Base-by-base conservation (phyloP, 768 basidiomycete species). In the Tephrocybe sp. region DNA sequence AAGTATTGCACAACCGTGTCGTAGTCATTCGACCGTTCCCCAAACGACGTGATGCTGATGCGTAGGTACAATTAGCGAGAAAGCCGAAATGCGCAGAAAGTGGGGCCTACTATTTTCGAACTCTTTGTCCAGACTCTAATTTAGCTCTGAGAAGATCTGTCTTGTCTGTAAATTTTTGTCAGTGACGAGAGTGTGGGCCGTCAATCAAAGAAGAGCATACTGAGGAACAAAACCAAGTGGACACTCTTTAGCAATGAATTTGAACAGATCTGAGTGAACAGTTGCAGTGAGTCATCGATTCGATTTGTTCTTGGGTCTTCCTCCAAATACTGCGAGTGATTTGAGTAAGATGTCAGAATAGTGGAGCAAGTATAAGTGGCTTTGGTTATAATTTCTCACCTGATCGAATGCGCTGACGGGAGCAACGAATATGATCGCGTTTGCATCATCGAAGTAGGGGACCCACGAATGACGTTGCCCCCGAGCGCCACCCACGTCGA, bases 221-320 rank as follows among this genome's bases (percentile, higher is more conserved):
- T 82, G 8, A 83, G 69, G 68, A 84, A 85, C 41, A 84, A 66
- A 14, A 83, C 77, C 20, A 82, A 61, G 61, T 81, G 77, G 21
- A 83, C 86, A 33, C 78, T 85, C 65, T 90, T 90, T 45, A 93
- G 72, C 45, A 93, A 76, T 28, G 80, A 77, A 63, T 92, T 93
- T 28, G 87, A 85, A 62, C 90, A 92, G 10, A 93, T 90, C 60
- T 90, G 80, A 4, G 88, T 91, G 66, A 91, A 93, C 20, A 93
- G 73, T 68, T 90, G 90, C n/a, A 93, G 69, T 0, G 90, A 92
- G 64, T 93, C 91, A 56, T 93, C 89, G 26, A 93, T 90, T 43
- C 91, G 75, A 59, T 93, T 93, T 34, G 86, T 87, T 51, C 86
- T 79, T 24, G 87, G 86, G 62, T 93, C 91, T 72, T 93, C 91